Conservation (phyloP, 805 yeast genomes). For the Starmerella floris region DNA sequence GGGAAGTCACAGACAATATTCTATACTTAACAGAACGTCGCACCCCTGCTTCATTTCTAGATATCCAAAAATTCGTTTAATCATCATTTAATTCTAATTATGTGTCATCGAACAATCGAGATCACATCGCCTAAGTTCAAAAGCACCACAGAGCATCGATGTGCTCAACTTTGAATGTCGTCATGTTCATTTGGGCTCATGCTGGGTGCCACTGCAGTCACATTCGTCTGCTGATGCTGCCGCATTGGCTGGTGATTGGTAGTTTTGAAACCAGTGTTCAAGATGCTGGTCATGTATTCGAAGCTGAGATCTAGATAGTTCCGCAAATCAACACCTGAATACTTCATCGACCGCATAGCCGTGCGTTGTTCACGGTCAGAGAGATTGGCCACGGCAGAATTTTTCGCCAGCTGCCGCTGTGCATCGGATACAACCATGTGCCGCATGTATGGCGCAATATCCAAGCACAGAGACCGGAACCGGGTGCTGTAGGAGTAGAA, state of each 20-base stretch:
- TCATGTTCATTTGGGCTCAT: too few species aligned
- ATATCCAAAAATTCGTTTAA: neutral
- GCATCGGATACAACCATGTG: slow-evolving; percentile 24
- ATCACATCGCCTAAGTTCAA: too few species aligned
- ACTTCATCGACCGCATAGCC: slow-evolving; percentile 8
- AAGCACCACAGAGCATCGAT: too few species aligned
- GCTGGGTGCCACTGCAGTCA: too few species aligned
- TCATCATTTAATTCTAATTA: too few species aligned
- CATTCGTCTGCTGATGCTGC: too few species aligned
- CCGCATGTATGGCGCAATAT: slow-evolving; percentile 24
- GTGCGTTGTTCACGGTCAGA: slow-evolving; percentile 8
- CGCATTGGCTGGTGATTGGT: too few species aligned
- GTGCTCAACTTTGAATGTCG: too few species aligned
- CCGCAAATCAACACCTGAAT: slow-evolving; percentile 14
- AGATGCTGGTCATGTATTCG: neutral
- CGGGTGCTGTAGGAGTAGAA: neutral
- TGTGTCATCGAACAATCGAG: too few species aligned
- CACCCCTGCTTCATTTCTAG: neutral
- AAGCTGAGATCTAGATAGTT: slow-evolving; percentile 7
- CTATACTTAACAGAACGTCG: neutral
- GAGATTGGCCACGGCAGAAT: slow-evolving; percentile 1
- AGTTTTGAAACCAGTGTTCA: slow-evolving; percentile 2
- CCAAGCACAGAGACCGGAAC: slow-evolving; percentile 5
- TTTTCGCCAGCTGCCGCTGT: slow-evolving; percentile 4
- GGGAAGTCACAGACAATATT: neutral